Base-by-base conservation (phyloP, 1,139 yeast genomes). In the Tardiomyces digboiensis region DNA sequence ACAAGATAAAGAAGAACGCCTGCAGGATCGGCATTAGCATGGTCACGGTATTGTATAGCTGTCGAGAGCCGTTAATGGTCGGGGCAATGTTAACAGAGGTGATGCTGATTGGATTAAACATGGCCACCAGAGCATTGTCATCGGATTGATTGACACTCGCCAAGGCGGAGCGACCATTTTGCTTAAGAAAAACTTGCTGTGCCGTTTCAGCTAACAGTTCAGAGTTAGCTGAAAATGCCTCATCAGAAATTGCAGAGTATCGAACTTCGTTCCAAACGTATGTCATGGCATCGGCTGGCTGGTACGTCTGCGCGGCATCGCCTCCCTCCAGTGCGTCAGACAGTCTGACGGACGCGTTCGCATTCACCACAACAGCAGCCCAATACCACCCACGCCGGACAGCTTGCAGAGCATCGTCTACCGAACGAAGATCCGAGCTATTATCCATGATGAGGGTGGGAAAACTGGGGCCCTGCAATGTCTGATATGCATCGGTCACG, bases 201-300 rank as follows among this genome's bases (percentile, higher is more conserved):
- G 33, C 33, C 10, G 10, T 16, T 3, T n/a, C 3, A 26, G 14
- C 8, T 3, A 26, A 16, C 5, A 26, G 12, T 8, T 26, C 16
- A 8, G 48, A 16, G 26, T 39, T 46, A 7, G 37, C 13, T 20
- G 16, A 23, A 19, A 51, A 33, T 7, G 44, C 18, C 16, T 36
- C 21, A 16, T 50, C 47, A 18, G 49, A 29, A 21, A 44, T 37
- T n/a, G 51, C 42, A 3, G 52, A 41, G 39, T 46, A 49, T 33
- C 48, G 40, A 1, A 42, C 52, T 26, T 47, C 52, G 29, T 49
- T 42, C 54, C 54, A 51, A 20, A 49, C 40, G 38, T 48, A 49
- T 13, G 43, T 33, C 33, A 50, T 19, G 7, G 47, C 51, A 19
- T 39, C n/a, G 10, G 39, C 18, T 14, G 45, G 36, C 21, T 50